Evolutionary conservation across 2,329 filamentous ascomycete species (phyloP), one percentile per base, ranked within the genome.

Genomic region (Colletotrichum abscissum): DNA sequence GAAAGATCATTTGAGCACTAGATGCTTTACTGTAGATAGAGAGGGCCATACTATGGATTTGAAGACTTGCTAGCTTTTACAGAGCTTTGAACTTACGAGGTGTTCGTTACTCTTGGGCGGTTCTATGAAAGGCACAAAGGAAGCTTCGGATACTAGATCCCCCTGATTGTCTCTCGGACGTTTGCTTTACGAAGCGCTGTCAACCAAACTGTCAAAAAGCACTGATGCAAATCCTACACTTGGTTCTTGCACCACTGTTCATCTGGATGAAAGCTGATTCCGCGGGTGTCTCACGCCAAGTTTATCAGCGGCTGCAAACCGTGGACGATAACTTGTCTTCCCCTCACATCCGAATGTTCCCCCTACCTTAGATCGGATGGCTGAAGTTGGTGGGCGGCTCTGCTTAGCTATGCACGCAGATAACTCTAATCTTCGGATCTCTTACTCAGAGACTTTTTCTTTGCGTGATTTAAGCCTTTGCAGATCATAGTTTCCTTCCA

Each of bases 331-430:
- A 8, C 2, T 11, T 26, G n/a, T 16, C 42, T 11, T 8, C 9
- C 22, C 22, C 49, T 49, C 26, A 24, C 12, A 30, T 22, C 11
- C 11, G n/a, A 2, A 4, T 35, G 12, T 26, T 35, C 24, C 24
- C 56, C 22, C 14, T 12, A 33, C 30, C 14, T 2, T 2, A 59
- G 58, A 60, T 70, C 55, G n/a, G 70, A 73, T 38, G 67, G 22
- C 28, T 5, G 19, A 62, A 56, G 49, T 49, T 56, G 22, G 19
- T 12, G 14, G 42, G 28, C 46, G 26, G 70, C 67, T 66, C 28
- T 49, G 8, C 59, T 60, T 55, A 14, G 60, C 60, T n/a, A 64
- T 38, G 66, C n/a, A 26, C 5, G 22, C 30, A 9, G 4, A 5
- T 42, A 22, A 54, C 54, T 14, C 24, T 28, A 26, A 42, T 62